Evolutionary conservation across 768 basidiomycete genomes (phyloP).

Genomic region (Rossbeevera mucosa): DNA sequence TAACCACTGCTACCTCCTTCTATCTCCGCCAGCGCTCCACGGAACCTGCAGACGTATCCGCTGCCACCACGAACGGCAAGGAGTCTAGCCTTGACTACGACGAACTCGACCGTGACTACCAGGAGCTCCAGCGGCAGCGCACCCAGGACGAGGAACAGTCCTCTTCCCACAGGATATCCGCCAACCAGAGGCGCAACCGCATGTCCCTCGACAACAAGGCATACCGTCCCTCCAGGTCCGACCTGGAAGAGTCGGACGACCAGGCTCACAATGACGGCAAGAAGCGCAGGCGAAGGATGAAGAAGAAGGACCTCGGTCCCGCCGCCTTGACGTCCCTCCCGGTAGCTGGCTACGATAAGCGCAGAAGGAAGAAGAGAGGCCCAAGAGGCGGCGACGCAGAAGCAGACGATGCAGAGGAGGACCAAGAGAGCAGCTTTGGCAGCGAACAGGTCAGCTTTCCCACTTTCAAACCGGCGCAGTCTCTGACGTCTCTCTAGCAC

Average conservation of each 20-base stretch:
- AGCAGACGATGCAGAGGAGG: conserved; percentile 42
- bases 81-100: conserved; percentile 71
- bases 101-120: conserved; percentile 66
- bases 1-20: conserved; percentile 52
- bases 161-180: conserved; percentile 31
- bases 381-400: conserved; percentile 40
- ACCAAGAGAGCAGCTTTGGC: conserved; percentile 35
- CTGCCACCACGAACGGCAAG: conserved; percentile 36
- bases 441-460: conserved; percentile 39
- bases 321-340: conserved; percentile 66
- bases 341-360: conserved; percentile 60
- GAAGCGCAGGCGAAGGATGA: conserved; percentile 47
- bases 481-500: conserved; percentile 16
- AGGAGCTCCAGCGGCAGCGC: conserved; percentile 32
- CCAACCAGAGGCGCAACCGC: conserved; percentile 48
- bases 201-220: conserved; percentile 80
- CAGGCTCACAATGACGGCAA: conserved; percentile 51
- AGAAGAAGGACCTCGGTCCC: conserved; percentile 46
- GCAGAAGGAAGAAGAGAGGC: conserved; percentile 47
- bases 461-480: conserved; percentile 19
- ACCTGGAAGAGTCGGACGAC: conserved; percentile 63
- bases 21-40: conserved; percentile 61
- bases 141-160: conserved; percentile 20
- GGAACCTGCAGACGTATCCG: conserved; percentile 45
- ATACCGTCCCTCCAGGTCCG: conserved; percentile 64